These are phyloP conservation scores for Nothophoma quercina DNA, from an alignment of 2,329 filamentous ascomycete genomes.

Conservation along the genomic window DNA sequence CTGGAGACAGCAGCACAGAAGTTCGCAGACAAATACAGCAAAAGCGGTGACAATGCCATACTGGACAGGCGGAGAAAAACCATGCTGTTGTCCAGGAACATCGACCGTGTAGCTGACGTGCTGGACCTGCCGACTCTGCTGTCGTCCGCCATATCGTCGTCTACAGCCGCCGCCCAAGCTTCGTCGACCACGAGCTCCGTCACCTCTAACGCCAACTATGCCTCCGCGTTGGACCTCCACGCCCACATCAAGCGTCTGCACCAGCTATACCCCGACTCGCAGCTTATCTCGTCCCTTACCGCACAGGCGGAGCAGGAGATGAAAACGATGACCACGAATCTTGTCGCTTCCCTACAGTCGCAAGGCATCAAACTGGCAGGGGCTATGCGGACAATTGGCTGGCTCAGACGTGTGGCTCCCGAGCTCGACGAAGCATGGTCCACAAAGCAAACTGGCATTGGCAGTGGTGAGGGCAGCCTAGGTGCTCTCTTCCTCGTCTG, in stretches of 20 bases:
- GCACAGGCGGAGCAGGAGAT: constrained; percentile 85
- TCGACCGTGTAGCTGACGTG: constrained; percentile 88
- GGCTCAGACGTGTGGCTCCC: constrained; percentile 85
- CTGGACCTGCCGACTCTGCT: constrained; percentile 88
- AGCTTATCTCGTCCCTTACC: constrained; percentile 75
- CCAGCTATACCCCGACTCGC: constrained; percentile 80
- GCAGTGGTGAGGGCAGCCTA: constrained; percentile 68
- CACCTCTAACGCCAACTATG: constrained; percentile 72
- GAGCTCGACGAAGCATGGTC: constrained; percentile 67
- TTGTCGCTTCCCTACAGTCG: constrained; percentile 78
- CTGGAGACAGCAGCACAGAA: constrained; percentile 79
- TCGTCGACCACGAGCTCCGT: constrained; percentile 38
- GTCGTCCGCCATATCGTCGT: constrained; percentile 74
- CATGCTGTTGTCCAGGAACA: constrained; percentile 82
- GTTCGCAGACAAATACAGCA: constrained; percentile 86
- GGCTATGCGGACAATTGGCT: constrained; percentile 89
- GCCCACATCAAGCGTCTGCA: constrained; percentile 91
- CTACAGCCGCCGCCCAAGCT: constrained; percentile 59
- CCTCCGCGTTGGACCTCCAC: constrained; percentile 87
- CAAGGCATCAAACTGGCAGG: constrained; percentile 86
- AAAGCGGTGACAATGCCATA: constrained; percentile 68
- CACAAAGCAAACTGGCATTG: constrained; percentile 38
- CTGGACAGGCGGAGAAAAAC: constrained; percentile 79
- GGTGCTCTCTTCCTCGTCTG: constrained; percentile 89
- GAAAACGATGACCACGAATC: constrained; percentile 84